Conservation (phyloP, 2,329 filamentous ascomycete genomes). For the Stenocarpella maydis region DNA sequence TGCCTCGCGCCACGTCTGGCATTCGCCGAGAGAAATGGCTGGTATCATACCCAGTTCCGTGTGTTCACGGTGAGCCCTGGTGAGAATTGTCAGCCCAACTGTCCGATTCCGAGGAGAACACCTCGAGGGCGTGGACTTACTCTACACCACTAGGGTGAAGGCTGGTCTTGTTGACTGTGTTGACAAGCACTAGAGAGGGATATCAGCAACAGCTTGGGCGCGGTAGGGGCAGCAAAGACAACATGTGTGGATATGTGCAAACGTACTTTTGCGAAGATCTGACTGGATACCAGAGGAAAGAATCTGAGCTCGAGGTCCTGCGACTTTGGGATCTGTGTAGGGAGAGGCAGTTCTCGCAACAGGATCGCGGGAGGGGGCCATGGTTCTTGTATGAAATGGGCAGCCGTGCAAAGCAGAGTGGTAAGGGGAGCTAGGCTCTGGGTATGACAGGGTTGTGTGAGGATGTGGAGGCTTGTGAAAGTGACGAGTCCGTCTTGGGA, state of each 20-base stretch:
- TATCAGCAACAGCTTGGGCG: constrained; percentile 34
- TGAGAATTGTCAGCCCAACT: not conserved
- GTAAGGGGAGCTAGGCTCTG: constrained; percentile 39
- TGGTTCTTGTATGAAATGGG: constrained; percentile 43
- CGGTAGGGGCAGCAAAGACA: not conserved
- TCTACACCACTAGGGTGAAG: constrained; percentile 90
- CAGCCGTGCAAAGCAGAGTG: constrained; percentile 33
- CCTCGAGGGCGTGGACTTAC: constrained; percentile 63
- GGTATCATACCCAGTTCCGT: constrained; percentile 78
- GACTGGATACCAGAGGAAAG: constrained; percentile 44
- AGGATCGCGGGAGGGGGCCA: constrained; percentile 45
- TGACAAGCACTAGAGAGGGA: constrained; percentile 57
- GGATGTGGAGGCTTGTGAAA: constrained; percentile 44
- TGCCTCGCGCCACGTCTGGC: not conserved
- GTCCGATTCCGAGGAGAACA: not conserved
- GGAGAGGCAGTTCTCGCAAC: constrained; percentile 54
- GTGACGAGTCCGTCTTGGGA: constrained; percentile 40
- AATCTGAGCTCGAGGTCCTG: constrained; percentile 54
- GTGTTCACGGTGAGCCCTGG: constrained; percentile 83
- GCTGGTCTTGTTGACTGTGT: constrained; percentile 86
- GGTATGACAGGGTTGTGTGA: constrained; percentile 42
- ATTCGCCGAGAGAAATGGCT: not conserved
- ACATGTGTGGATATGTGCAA: constrained; percentile 38
- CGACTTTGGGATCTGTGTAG: constrained; percentile 53
- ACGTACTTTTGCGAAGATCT: constrained; percentile 44